Percentiles rank a stretch among this genome's conserved stretches.
Evolutionary conservation across 345 rosid genomes (phyloP).

Genomic region (Bruguiera gymnorhiza): DNA sequence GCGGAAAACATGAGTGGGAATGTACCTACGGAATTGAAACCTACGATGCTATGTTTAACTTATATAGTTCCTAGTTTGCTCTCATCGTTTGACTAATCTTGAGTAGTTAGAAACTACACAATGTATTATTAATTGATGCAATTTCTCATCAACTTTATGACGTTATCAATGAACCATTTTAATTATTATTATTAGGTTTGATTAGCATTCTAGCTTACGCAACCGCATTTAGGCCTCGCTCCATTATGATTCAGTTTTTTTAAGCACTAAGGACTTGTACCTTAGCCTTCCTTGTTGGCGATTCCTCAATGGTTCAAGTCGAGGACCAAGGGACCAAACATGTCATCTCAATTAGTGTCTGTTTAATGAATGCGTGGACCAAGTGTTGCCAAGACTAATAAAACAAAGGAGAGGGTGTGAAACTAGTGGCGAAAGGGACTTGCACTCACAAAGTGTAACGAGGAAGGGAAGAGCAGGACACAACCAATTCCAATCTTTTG

Average conservation of each 20-base stretch:
- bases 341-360: slow-evolving; percentile 1
- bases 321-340: neutral
- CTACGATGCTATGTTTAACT: neutral
- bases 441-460: neutral
- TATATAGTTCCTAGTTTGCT: no score
- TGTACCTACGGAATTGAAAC: neutral
- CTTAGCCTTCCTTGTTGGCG: slow-evolving; percentile 34
- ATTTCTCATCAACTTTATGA: neutral
- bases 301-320: slow-evolving; percentile 30
- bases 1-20: no score
- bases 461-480: slow-evolving; percentile 5
- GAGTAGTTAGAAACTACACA: no score
- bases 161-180: neutral
- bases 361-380: slow-evolving; percentile 8
- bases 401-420: slow-evolving; percentile 1
- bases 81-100: no score
- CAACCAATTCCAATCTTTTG: slow-evolving; percentile 17
- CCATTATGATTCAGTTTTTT: neutral
- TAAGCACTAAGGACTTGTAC: slow-evolving; percentile 6
- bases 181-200: slow-evolving; percentile 9
- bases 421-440: slow-evolving; percentile 33
- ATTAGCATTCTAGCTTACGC: slow-evolving; percentile 21
- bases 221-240: slow-evolving; percentile 12
- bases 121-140: neutral
- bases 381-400: slow-evolving; percentile 4